Base-by-base conservation (phyloP, 2,329 filamentous ascomycete species). In the Stachybotrys chlorohalonatus region DNA sequence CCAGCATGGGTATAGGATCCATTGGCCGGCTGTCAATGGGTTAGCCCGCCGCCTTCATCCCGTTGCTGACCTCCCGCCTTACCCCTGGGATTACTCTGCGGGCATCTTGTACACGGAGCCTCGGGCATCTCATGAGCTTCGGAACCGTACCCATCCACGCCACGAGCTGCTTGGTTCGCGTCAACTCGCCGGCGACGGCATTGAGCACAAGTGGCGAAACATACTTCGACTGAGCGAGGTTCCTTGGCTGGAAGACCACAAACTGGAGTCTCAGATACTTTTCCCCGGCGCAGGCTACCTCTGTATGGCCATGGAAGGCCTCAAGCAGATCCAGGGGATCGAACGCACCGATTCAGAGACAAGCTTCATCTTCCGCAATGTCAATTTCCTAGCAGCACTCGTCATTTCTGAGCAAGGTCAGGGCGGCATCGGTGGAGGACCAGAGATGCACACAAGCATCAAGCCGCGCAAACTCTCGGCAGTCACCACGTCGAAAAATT, bases 181-280 rank as follows among this genome's bases (percentile, higher is more conserved):
- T 6, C 52, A 57, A 1, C 8, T 53, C 9, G 64, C 64, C 30
- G 59, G 54, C 17, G 58, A 56, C 1, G 55, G 59, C 2, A 47
- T 53, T 0, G 59, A 62, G 15, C 59, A 62, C 0, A 8, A 30
- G 8, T 67, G 59, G 59, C 53, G 64, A 0, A 66, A 66, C 13
- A 3, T 64, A 2, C 51, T 66, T 5, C 54, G 53, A 17, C 5
- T 66, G 0, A 56, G 59, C 5, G 53, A 62, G 30, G 52, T 54
- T 1, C 67, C 78, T n/a, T 78, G 76, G 54, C 65, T 75, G 2
- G 63, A 72, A 30, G 73, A 76, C 56, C 76, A 77, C 64, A 58
- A 63, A 15, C 71, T 76, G 64, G 68, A 70, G 49, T 73, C 67
- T 55, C 66, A 75, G 31, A 67, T 70, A 49, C 67, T 77, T 55